These are phyloP conservation scores for Lentinus polychrous DNA, from an alignment of 1,284 basidiomycete species.

Conservation along the genomic window DNA sequence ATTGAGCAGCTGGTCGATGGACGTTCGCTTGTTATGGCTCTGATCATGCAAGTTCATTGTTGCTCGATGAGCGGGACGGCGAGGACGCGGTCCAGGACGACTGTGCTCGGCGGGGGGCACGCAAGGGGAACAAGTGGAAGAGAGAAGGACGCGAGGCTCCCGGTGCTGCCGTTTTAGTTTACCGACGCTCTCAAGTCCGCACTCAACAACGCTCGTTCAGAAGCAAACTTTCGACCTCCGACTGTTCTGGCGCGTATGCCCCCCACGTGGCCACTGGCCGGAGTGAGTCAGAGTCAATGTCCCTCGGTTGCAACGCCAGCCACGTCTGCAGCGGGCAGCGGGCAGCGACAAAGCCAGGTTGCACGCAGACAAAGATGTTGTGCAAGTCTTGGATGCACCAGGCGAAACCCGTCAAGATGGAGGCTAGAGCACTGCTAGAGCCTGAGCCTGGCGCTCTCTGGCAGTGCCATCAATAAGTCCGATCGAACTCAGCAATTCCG, in stretches of 20 bases:
- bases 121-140: background rate
- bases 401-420: too few relatives aligned
- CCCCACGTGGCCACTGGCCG: background rate
- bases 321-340: too few relatives aligned
- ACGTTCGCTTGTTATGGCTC: conserved; percentile 38
- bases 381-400: too few relatives aligned
- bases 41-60: conserved; percentile 44
- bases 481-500: conserved; percentile 5
- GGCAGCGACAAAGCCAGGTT: too few relatives aligned
- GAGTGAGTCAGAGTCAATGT: background rate
- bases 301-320: background rate
- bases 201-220: background rate
- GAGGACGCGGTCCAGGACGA: background rate
- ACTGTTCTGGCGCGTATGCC: background rate
- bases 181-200: background rate
- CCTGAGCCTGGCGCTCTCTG: too few relatives aligned
- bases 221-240: conserved; percentile 1
- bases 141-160: conserved; percentile 1
- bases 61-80: conserved; percentile 4
- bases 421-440: too few relatives aligned
- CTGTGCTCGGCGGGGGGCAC: background rate
- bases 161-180: background rate
- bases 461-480: background rate
- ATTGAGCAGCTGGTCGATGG: conserved; percentile 46
- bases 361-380: too few relatives aligned